These are phyloP conservation scores for Plenodomus tracheiphilus DNA, from an alignment of 2,329 filamentous ascomycete genomes.

Conservation along the genomic window DNA sequence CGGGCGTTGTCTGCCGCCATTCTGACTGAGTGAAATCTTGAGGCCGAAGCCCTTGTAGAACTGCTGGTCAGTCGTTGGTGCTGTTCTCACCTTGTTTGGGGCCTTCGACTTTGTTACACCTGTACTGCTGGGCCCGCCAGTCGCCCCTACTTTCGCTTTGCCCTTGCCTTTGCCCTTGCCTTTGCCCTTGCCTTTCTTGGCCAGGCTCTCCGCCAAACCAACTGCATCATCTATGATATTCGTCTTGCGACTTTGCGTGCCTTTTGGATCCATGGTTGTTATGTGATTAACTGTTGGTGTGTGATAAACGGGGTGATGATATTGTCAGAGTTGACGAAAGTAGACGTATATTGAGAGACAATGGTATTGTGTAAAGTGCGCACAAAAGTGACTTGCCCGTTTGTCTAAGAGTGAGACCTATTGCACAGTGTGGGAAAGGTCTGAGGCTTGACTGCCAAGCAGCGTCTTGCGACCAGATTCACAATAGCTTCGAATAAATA, in stretches of 20 bases:
- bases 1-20: constrained; percentile 8
- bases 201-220: background rate
- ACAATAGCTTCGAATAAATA: background rate
- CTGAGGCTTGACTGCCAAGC: background rate
- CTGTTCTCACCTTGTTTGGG: background rate
- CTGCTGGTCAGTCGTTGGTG: background rate
- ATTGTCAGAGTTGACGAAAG: background rate
- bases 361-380: background rate
- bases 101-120: background rate
- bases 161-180: constrained; percentile 1
- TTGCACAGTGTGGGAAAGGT: constrained; percentile 5
- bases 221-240: constrained; percentile 6
- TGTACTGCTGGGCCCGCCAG: background rate
- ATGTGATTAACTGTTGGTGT: background rate
- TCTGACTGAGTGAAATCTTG: constrained; percentile 10
- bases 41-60: constrained; percentile 18
- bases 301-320: background rate
- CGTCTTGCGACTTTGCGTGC: constrained; percentile 1
- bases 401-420: constrained; percentile 3
- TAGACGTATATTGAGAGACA: background rate
- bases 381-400: background rate
- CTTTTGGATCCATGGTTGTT: background rate
- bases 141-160: background rate
- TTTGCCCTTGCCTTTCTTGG: constrained; percentile 1
- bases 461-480: background rate